Evolutionary conservation across 2,329 filamentous ascomycete species (phyloP), one percentile per base, ranked within the genome.

Genomic region (Trichoderma sp.): DNA sequence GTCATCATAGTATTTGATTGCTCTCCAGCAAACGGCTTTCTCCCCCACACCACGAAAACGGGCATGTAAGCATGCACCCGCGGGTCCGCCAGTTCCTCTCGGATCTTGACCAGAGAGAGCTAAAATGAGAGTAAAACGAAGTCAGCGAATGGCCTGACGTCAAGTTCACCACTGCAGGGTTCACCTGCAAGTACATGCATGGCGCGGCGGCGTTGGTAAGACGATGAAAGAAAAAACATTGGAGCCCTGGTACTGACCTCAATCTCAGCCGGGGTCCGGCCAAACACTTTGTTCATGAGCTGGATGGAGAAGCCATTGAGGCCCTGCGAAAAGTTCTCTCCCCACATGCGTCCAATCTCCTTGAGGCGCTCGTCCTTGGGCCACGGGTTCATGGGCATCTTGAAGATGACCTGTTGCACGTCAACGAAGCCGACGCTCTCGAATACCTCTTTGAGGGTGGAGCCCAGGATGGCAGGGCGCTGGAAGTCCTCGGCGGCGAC

Each of bases 331-430:
- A 83, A 80, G 63, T 85, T 84, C 17, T 76, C 77, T 74, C 85
- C 82, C 84, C 84, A 85, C 75, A 84, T 79, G 55, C 77, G 79
- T 0, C 85, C 85, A 4, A 86, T 73, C 9, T 82, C 79, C 75
- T 83, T 85, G 71, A 84, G 79, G 20, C 76, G 75, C 58, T 80
- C 80, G 57, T 85, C 80, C 74, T 82, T 84, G 0, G 88, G 81
- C 88, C 88, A 90, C 4, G 80, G 80, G 55, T 86, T 88, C 65
- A 85, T 80, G 0, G 88, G 88, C 47, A 89, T 79, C 77, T 86
- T 88, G 77, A 86, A 87, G 3, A 86, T 75, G 30, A 79, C 80
- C 76, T 89, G 82, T 39, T 84, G 81, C 26, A 90, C 83, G 68
- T 89, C 85, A 9, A 86, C 83, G 73, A 90, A 90, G 0, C 88